Evolutionary conservation across 495 filamentous ascomycete genomes (phyloP).

Genomic region (Penicillium turbatum): DNA sequence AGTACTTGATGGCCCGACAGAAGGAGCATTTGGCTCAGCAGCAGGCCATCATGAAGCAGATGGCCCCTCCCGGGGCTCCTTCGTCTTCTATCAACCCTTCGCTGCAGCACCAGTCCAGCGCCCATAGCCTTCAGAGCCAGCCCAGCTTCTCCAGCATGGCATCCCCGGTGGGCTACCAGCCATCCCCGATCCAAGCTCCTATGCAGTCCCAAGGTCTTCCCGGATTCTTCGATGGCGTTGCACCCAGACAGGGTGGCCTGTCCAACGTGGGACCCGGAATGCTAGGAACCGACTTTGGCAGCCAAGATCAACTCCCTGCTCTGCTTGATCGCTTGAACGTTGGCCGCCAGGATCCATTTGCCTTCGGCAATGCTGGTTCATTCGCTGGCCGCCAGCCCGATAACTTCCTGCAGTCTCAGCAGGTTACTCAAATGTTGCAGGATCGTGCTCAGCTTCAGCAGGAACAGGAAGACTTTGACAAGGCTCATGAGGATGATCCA

Average conservation of each 20-base stretch:
- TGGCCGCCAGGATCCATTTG: conserved; percentile 47
- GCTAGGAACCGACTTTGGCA: conserved; percentile 45
- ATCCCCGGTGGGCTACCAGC: conserved; percentile 71
- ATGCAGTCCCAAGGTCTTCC: conserved; percentile 47
- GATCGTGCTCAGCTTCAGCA: conserved; percentile 59
- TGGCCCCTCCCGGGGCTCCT: conserved; percentile 57
- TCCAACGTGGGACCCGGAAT: conserved; percentile 48
- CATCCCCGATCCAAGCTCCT: conserved; percentile 68
- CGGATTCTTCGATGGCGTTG: conserved; percentile 68
- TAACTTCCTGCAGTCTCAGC: conserved; percentile 50
- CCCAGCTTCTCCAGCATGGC: conserved; percentile 90
- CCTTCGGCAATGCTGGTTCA: conserved; percentile 46
- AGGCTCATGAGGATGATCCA: conserved; percentile 37
- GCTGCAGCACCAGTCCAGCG: conserved; percentile 89
- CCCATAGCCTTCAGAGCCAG: conserved; percentile 92
- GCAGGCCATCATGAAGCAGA: conserved; percentile 72
- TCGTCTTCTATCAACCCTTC: conserved; percentile 48
- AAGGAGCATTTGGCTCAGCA: conserved; percentile 89
- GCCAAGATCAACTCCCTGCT: conserved; percentile 58
- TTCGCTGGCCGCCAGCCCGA: conserved; percentile 54
- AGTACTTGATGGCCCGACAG: conserved; percentile 91
- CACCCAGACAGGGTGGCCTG: conserved; percentile 38
- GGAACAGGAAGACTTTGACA: conserved; percentile 60
- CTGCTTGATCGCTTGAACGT: conserved; percentile 59
- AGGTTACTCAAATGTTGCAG: conserved; percentile 56